Conservation (phyloP, 371 early-diverging fungal genomes). For the Mortierella sp. region DNA sequence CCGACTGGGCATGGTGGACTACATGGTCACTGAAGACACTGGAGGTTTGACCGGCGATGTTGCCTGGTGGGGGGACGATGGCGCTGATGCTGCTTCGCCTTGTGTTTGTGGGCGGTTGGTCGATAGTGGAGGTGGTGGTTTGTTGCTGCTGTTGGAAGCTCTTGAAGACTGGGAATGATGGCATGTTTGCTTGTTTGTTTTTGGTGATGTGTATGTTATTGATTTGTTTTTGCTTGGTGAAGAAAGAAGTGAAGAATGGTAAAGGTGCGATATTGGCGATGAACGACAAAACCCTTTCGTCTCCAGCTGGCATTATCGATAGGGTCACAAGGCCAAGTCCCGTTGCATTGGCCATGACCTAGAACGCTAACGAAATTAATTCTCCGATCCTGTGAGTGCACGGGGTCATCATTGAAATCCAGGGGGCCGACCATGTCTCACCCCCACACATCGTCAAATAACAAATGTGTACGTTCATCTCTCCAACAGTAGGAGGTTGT, state of each 20-base stretch:
- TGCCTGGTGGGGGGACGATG: background rate
- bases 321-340: too few species aligned
- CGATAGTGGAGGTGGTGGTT: background rate
- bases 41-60: background rate
- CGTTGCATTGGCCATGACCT: too few species aligned
- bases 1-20: background rate
- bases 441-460: too few species aligned
- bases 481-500: too few species aligned
- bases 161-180: background rate
- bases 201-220: background rate
- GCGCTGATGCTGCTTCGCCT: background rate
- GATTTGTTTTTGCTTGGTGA: background rate
- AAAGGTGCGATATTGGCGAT: background rate
- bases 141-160: conserved; percentile 1
- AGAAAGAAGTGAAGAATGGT: background rate
- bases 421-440: too few species aligned
- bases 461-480: too few species aligned
- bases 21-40: conserved; percentile 1
- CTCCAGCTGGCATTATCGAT: too few species aligned
- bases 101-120: background rate
- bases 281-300: background rate
- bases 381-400: too few species aligned
- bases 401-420: too few species aligned
- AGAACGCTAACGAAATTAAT: too few species aligned
- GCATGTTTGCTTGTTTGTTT: background rate